A percentile compares a stretch with the other conserved stretches of the same genome.
Conservation (phyloP, 2,329 filamentous ascomycete genomes). For the Lasiodiplodia sp. region DNA sequence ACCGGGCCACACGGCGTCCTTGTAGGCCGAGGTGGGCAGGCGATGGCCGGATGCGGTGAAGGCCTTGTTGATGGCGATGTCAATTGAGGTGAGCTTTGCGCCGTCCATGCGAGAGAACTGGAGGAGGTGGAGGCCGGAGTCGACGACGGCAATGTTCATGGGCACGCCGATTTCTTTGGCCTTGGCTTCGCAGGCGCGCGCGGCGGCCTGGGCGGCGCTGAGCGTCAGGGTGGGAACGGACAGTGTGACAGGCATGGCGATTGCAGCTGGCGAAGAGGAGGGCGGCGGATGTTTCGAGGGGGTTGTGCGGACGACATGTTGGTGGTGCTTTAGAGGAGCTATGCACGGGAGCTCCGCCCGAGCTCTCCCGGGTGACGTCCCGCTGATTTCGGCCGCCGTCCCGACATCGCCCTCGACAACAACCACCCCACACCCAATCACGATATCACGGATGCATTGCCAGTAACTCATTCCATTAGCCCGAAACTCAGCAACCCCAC, state of each 20-base stretch:
- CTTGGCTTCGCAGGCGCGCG: constrained; percentile 46
- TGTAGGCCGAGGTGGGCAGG: constrained; percentile 60
- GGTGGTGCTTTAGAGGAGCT: neutral
- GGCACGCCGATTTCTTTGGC: constrained; percentile 46
- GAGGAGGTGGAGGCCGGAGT: constrained; percentile 54
- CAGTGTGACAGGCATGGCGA: constrained; percentile 37
- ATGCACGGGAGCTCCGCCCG: constrained; percentile 31
- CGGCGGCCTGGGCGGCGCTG: constrained; percentile 45
- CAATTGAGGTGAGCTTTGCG: constrained; percentile 62
- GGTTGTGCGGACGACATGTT: neutral
- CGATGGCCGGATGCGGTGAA: constrained; percentile 65
- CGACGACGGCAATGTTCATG: constrained; percentile 61
- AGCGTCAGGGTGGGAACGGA: constrained; percentile 44
- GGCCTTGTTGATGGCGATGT: constrained; percentile 69
- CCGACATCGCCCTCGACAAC: constrained; percentile 30
- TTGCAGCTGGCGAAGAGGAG: neutral
- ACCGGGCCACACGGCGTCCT: constrained; percentile 62
- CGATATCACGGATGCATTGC: neutral
- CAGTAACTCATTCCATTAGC: constrained; percentile 3
- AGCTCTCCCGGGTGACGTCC: constrained; percentile 30
- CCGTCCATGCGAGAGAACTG: constrained; percentile 58
- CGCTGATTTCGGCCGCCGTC: constrained; percentile 19
- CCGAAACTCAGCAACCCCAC: neutral
- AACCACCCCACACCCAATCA: constrained; percentile 21
- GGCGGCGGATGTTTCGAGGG: neutral